Evolutionary conservation across 2,329 filamentous ascomycete genomes (phyloP).

Genomic region (Cladosporium oxysporum): DNA sequence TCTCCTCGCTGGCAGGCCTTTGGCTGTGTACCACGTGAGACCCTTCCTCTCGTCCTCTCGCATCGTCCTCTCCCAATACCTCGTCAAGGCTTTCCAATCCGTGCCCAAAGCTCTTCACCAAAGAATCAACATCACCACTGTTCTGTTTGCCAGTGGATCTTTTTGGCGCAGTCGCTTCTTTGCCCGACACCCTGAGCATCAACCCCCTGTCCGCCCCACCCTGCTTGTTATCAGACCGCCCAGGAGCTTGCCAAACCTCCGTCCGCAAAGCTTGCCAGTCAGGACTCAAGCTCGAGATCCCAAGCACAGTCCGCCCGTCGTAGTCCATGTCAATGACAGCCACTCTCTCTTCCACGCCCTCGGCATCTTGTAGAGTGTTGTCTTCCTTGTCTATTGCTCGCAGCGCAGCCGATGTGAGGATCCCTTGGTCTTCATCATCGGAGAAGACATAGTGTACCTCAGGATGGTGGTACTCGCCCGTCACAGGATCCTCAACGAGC

Average conservation of each 20-base stretch:
- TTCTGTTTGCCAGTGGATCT: constrained; percentile 33
- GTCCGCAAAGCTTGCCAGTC: constrained; percentile 69
- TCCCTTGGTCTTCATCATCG: constrained; percentile 73
- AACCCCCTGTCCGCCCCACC: constrained; percentile 45
- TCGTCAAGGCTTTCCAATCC: constrained; percentile 39
- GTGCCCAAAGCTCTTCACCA: constrained; percentile 41
- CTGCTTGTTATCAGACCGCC: constrained; percentile 44
- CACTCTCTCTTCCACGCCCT: constrained; percentile 51
- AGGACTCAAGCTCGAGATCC: constrained; percentile 70
- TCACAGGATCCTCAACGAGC: constrained; percentile 74
- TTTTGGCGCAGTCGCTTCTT: constrained; percentile 29
- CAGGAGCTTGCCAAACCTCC: constrained; percentile 60
- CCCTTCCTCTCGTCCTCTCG: constrained; percentile 39
- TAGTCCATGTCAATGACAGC: constrained; percentile 56
- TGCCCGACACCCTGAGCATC: constrained; percentile 65
- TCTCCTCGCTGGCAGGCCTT: constrained; percentile 4
- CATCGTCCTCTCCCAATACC: constrained; percentile 49
- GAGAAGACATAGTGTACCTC: constrained; percentile 89
- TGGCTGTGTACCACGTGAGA: constrained; percentile 3
- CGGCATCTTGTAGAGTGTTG: constrained; percentile 24
- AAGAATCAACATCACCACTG: constrained; percentile 39
- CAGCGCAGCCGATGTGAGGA: constrained; percentile 67
- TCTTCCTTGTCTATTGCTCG: constrained; percentile 53
- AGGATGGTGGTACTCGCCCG: constrained; percentile 76
- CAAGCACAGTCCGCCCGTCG: constrained; percentile 57